phyloP scores from a whole-genome alignment of 169 alveolate species.

The Cryptosporidium andersoni region DNA sequence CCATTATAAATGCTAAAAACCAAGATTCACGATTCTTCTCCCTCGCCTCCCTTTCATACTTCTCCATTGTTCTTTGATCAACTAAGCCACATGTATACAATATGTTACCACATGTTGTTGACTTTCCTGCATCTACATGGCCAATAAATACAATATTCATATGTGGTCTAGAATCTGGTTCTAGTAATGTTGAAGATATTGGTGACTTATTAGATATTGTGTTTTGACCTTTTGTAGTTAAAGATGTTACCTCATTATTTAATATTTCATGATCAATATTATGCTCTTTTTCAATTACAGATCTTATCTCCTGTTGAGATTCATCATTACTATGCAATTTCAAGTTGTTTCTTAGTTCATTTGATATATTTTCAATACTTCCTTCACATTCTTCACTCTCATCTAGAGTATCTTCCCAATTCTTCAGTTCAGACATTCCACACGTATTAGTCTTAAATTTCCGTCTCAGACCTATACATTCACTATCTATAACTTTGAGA shows the following conservation, averaged over 20 bases:
- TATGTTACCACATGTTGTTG: slow-evolving; percentile 97
- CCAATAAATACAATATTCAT: slow-evolving; percentile 98
- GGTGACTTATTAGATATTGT: neutral
- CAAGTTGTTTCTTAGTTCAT: neutral
- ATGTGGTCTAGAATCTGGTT: slow-evolving; percentile 89
- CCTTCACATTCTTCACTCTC: neutral
- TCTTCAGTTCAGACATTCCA: neutral
- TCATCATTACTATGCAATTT: neutral
- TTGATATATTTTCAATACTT: neutral
- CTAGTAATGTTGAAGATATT: slow-evolving; percentile 24
- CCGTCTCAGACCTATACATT: too few relatives aligned
- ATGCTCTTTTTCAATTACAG: neutral
- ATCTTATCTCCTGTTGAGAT: neutral
- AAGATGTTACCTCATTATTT: too few relatives aligned
- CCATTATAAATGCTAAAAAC: slow-evolving; percentile 99
- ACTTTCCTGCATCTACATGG: slow-evolving; percentile 99
- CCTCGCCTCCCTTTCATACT: slow-evolving; percentile 97
- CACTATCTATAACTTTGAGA: too few relatives aligned
- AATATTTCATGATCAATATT: neutral
- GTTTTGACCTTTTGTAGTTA: neutral
- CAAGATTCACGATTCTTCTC: slow-evolving; percentile 98
- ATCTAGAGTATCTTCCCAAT: slow-evolving; percentile 45
- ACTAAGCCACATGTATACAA: slow-evolving; percentile 90
- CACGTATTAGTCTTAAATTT: too few relatives aligned
- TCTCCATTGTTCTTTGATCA: slow-evolving; percentile 94